A percentile compares a stretch with the other conserved stretches of the same genome.
These are phyloP conservation scores for Carex pumila DNA, from an alignment of 176 grass and related monocot species.

Conservation along the genomic window DNA sequence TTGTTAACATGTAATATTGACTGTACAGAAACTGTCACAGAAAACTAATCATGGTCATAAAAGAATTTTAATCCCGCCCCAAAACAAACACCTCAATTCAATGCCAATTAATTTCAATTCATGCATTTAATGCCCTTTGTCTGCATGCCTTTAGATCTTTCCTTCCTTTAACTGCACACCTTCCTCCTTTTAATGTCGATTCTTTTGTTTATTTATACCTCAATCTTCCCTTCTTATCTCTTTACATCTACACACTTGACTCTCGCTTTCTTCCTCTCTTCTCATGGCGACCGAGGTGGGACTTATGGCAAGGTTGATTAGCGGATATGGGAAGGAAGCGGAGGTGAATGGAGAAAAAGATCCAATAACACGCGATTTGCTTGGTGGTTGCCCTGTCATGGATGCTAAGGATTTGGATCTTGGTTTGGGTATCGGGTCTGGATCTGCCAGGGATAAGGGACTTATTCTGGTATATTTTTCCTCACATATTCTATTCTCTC, in stretches of 20 bases:
- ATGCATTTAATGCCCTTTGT: conserved; percentile 27
- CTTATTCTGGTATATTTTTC: conserved; percentile 2
- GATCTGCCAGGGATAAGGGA: conserved; percentile 5
- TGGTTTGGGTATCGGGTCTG: conserved; percentile 22
- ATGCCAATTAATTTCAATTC: conserved; percentile 23
- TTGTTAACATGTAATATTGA: background rate
- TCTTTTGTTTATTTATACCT: background rate
- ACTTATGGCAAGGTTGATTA: conserved; percentile 39
- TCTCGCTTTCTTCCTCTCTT: background rate
- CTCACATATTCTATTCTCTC: background rate
- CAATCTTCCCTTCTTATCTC: conserved; percentile 4
- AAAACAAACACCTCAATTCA: conserved; percentile 20
- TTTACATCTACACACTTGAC: background rate
- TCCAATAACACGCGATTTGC: conserved; percentile 86
- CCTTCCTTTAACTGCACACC: background rate
- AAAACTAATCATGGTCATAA: background rate
- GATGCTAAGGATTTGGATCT: conserved; percentile 41
- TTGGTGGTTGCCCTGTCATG: conserved; percentile 51
- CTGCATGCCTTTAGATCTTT: conserved; percentile 27
- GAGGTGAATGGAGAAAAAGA: conserved; percentile 32
- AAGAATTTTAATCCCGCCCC: conserved; percentile 6
- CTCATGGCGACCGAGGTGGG: conserved; percentile 59
- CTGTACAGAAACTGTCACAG: background rate
- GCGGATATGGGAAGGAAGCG: conserved; percentile 25
- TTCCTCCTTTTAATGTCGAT: background rate